Base-by-base conservation (phyloP, 2,329 filamentous ascomycete species). In the Acephala macrosclerotiorum region DNA sequence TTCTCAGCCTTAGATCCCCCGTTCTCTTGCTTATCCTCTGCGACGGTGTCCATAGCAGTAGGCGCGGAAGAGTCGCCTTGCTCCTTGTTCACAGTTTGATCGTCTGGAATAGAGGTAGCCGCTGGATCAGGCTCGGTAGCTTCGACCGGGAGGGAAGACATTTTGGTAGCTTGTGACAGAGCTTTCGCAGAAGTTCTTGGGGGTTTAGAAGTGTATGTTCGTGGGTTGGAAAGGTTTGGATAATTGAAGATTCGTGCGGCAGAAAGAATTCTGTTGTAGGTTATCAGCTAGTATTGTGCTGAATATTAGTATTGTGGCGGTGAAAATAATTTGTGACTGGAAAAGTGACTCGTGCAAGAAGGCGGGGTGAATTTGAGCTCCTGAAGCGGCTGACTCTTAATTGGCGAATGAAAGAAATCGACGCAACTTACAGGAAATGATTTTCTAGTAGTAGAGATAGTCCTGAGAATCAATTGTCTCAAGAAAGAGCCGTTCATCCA, bases 141-240 rank as follows among this genome's bases (percentile, higher is more conserved):
- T 55, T 73, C 70, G 53, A 68, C 68, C 60, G 66, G 60, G 49
- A 68, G n/a, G 49, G 63, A 67, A 8, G 72, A 73, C 73, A 75
- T 75, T 49, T 57, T 66, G 68, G 66, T 36, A 61, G 40, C 20
- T 53, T 26, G 49, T 53, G 14, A 33, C n/a, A 20, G 14, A 11
- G 3, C 25, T 33, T 53, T 25, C 53, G 47, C 45, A 18, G 58
- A 57, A 8, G 53, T 40, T 61, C 22, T 53, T 42, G 14, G 40
- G 35, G 58, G 38, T 58, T 60, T 18, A 51, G 42, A 25, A 66
- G 57, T 22, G 16, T 47, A 63, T 26, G 26, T 11, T 35, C 35
- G 18, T 25, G 5, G 9, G 42, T n/a, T 26, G 8, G 25, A 38
- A 38, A 18, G 29, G 3, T 42, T 14, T 45, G 20, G 26, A 29